A percentile compares a stretch with the other conserved stretches of the same genome.
Evolutionary conservation across 495 filamentous ascomycete species (phyloP).

Genomic region (Neurospora pannonica): DNA sequence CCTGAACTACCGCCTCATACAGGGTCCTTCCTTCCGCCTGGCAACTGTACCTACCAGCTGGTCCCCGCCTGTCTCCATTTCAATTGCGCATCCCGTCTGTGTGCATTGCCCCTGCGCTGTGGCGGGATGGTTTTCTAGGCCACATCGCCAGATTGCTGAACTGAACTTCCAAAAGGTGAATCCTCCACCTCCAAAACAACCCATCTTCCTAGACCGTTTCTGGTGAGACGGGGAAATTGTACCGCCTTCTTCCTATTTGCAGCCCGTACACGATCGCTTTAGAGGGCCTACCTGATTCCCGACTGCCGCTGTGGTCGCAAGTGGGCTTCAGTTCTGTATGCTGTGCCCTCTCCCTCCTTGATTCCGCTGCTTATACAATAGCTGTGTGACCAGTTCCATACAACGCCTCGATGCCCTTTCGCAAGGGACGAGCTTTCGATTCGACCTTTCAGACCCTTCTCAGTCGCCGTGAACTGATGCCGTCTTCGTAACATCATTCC

Average conservation of each 20-base stretch:
- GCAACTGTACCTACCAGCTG: not conserved
- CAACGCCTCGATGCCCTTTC: not conserved
- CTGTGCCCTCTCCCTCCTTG: not conserved
- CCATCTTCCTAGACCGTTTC: not conserved
- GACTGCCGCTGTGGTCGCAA: not conserved
- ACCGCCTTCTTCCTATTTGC: not conserved
- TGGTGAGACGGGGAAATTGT: not conserved
- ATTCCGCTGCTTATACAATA: not conserved
- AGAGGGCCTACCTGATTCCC: not conserved
- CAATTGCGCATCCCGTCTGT: not conserved
- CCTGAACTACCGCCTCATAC: not conserved
- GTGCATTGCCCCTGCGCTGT: not conserved
- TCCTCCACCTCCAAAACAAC: not conserved
- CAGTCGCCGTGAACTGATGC: not conserved
- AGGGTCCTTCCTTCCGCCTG: not conserved
- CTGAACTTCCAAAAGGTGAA: not conserved
- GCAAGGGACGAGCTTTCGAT: not conserved
- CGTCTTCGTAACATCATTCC: not conserved
- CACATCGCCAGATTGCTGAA: not conserved
- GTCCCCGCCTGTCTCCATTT: not conserved
- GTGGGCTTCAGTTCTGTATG: not conserved
- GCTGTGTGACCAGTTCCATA: not conserved
- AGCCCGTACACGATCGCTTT: not conserved
- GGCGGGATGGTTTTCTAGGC: not conserved
- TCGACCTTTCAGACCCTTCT: not conserved